A percentile compares a stretch with the other conserved stretches of the same genome.
phyloP scores from a whole-genome alignment of 257 asterid genomes.

The Solanum piurae region DNA sequence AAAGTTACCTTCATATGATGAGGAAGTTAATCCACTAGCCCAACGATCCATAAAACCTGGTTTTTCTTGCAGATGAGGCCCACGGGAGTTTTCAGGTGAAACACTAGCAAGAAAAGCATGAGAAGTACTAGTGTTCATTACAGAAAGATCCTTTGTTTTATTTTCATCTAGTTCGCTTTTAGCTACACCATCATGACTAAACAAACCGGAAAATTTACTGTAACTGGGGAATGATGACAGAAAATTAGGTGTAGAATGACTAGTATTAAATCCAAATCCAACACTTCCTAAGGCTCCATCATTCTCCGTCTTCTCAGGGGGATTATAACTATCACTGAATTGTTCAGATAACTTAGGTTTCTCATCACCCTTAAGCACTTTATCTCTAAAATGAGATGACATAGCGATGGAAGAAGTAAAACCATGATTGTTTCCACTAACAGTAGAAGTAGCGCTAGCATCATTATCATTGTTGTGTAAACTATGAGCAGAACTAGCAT shows the following conservation, averaged over 20 bases:
- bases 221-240: slow-evolving; percentile 19
- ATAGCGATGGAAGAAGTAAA: slow-evolving; percentile 4
- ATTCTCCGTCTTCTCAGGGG: slow-evolving; percentile 23
- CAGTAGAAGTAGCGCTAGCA: neutral
- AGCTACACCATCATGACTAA: slow-evolving; percentile 17
- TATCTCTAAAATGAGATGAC: slow-evolving; percentile 16
- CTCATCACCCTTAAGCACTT: slow-evolving; percentile 26
- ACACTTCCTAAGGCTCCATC: slow-evolving; percentile 26
- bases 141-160: slow-evolving; percentile 26
- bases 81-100: slow-evolving; percentile 27
- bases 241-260: slow-evolving; percentile 8
- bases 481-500: slow-evolving; percentile 12
- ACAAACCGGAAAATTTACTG: slow-evolving; percentile 15
- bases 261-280: slow-evolving; percentile 16
- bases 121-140: slow-evolving; percentile 22
- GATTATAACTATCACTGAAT: slow-evolving; percentile 12
- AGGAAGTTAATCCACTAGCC: slow-evolving; percentile 20
- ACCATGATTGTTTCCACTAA: slow-evolving; percentile 16
- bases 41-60: slow-evolving; percentile 21
- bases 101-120: slow-evolving; percentile 22
- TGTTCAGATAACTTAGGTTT: slow-evolving; percentile 17
- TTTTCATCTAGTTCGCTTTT: slow-evolving; percentile 10
- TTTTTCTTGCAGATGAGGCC: slow-evolving; percentile 20
- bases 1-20: slow-evolving; percentile 48
- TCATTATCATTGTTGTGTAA: neutral